Base-by-base conservation (phyloP, 164 flowering plant genomes). In the Sedum album region DNA sequence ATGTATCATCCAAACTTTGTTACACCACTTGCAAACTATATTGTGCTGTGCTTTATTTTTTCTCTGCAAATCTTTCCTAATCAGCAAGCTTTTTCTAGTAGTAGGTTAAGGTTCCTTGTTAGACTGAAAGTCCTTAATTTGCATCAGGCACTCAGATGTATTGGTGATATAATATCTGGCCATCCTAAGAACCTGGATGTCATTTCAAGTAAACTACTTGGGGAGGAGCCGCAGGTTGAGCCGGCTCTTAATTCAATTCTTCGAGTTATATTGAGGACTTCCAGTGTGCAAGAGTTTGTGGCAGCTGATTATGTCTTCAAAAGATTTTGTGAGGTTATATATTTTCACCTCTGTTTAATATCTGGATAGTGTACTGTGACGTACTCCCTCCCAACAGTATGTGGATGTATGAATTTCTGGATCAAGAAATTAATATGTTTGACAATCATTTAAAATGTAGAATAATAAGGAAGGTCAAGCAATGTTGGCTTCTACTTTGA, bases 281-380 rank as follows among this genome's bases (percentile, higher is more conserved):
- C 92, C 60, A 84, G 85, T 70, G 41, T 77, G 60, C 91, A 86
- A 81, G 99, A 95, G 73, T 87, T 86, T 73, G 48, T 85, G 49
- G 92, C 93, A 35, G 97, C 97, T 68, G 96, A 95, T 73, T 86
- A 87, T 76, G 78, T 92, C 71, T 85, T 95, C 73, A 86, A 86
- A 82, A 71, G 85, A 81, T 95, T 85, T 71, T 95, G 97, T 74
- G 91, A 95, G 97, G 99, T 92, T 74, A 30, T 49, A 66, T 71
- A 51, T 60, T 66, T 46, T 66, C 46, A 35, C 42, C 26, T 64
- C 13, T 44, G 36, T 67, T 48, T 48, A n/a, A 18, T 46, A 35
- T 60, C 51, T 60, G 65, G 60, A 53, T 23, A 13, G 28, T n/a
- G 8, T 2, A 23, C 53, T 53, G 28, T 23, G 28, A 53, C 60